phyloP scores from a whole-genome alignment of 331 rosid species.

The Quercus lobata region DNA sequence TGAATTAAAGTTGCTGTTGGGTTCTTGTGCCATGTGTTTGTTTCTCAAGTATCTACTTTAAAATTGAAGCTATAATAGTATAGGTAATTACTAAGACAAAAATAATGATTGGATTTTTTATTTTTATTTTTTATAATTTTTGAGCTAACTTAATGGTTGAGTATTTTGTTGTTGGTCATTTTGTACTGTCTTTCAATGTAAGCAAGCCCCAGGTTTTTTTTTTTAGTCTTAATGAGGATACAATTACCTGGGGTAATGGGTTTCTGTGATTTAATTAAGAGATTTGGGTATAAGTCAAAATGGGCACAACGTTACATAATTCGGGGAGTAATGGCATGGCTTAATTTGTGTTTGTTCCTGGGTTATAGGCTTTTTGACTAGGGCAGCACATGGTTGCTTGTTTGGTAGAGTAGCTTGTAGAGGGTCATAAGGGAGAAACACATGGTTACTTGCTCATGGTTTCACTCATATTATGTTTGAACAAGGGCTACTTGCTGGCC shows the following conservation, averaged over 20 bases:
- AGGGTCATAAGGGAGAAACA: slow-evolving; percentile 32
- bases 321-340: slow-evolving; percentile 2
- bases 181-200: slow-evolving; percentile 17
- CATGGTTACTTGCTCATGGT: slow-evolving; percentile 34
- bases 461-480: slow-evolving; percentile 2
- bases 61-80: neutral
- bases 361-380: slow-evolving; percentile 17
- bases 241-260: slow-evolving; percentile 4
- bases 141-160: slow-evolving; percentile 19
- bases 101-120: neutral
- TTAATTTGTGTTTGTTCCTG: slow-evolving; percentile 6
- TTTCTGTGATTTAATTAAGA: neutral
- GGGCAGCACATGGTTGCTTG: slow-evolving; percentile 41
- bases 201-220: slow-evolving; percentile 2
- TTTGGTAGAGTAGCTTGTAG: slow-evolving; percentile 24
- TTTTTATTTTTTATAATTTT: neutral
- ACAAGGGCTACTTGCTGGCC: slow-evolving; percentile 8
- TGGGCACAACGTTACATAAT: slow-evolving; percentile 25
- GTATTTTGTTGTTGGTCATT: slow-evolving; percentile 5
- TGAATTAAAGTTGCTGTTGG: neutral
- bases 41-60: neutral
- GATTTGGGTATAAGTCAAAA: slow-evolving; percentile 18
- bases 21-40: neutral
- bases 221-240: slow-evolving; percentile 11
- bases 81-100: neutral